Evolutionary conservation across 345 rosid genomes (phyloP).

Genomic region (Xanthoceras sorbifolium): DNA sequence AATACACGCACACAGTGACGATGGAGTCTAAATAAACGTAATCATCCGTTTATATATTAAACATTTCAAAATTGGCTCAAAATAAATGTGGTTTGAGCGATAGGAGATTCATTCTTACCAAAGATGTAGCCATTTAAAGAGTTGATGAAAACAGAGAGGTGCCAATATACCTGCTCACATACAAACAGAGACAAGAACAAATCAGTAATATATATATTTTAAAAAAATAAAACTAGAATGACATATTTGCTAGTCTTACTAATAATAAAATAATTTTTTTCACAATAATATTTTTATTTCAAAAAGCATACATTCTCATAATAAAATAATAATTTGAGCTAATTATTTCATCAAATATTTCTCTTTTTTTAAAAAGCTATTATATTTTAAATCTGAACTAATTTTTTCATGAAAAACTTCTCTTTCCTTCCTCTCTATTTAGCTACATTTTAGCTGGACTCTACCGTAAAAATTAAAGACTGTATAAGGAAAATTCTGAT

Average conservation of each 20-base stretch:
- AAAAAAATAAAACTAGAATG: not conserved
- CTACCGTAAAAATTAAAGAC: too few species aligned
- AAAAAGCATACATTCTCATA: not conserved
- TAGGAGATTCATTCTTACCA: conserved; percentile 15
- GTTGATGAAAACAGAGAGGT: not conserved
- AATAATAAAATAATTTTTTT: too few species aligned
- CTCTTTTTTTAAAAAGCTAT: too few species aligned
- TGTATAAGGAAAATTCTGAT: too few species aligned
- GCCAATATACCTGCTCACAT: not conserved
- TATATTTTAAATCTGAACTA: too few species aligned
- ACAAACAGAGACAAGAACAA: not conserved
- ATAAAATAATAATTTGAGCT: not conserved
- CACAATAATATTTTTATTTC: not conserved
- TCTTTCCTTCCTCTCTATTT: too few species aligned
- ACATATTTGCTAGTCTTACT: too few species aligned
- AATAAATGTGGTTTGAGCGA: not conserved
- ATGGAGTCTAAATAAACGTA: not conserved
- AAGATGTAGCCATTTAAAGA: conserved; percentile 13
- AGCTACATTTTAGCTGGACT: too few species aligned
- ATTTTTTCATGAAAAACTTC: too few species aligned
- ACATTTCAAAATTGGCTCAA: not conserved
- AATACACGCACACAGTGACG: not conserved
- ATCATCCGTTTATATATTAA: not conserved
- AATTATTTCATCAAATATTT: not conserved
- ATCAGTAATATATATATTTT: not conserved